Base-by-base conservation (phyloP, 148 eudicot genomes). In the Nepenthes gracilis region DNA sequence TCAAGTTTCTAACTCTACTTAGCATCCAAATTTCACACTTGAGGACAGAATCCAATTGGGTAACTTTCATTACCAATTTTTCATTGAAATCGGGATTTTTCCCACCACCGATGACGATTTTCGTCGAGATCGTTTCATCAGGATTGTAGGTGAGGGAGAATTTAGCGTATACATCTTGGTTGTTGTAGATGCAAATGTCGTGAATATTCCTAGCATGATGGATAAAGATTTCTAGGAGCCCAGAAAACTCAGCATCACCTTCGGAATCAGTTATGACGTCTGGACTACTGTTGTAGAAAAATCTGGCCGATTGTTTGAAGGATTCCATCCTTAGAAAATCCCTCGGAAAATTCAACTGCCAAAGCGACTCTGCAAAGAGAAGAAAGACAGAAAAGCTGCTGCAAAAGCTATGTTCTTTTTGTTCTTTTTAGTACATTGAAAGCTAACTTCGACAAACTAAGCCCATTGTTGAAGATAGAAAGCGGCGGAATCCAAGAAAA, bases 11-110 rank as follows among this genome's bases (percentile, higher is more conserved):
- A 47, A 56, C 83, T 35, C 96, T 70, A 57, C 96, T 88, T 2
- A 75, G 67, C 96, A 88, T 85, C 96, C 96, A 88, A 54, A 88
- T 77, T 69, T 88, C 96, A 49, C 96, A 88, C 72, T 85, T 88
- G 12, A 88, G 77, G 5, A 83, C 79, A 0, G 85, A 69, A 43
- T 85, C 89, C 6, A 63, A 9, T 66, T 77, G 92, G 49, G 63
- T 40, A 12, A 88, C 68, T 58, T 81, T 83, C 36, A 88, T 45
- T 38, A 59, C 65, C 60, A 88, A 55, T 33, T 75, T 70, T 58
- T 85, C 75, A 40, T 85, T 73, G 70, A 88, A 88, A 2, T 81
- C 83, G 0, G 96, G 96, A 77, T 88, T 85, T 57, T 81, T 88
- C 2, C 96, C 96, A 1, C 92, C 96, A 47, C 87, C 81, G 1